Evolutionary conservation across 257 asterid species (phyloP), one percentile per base, ranked within the genome.

Genomic region (Solanum chiquidenum): DNA sequence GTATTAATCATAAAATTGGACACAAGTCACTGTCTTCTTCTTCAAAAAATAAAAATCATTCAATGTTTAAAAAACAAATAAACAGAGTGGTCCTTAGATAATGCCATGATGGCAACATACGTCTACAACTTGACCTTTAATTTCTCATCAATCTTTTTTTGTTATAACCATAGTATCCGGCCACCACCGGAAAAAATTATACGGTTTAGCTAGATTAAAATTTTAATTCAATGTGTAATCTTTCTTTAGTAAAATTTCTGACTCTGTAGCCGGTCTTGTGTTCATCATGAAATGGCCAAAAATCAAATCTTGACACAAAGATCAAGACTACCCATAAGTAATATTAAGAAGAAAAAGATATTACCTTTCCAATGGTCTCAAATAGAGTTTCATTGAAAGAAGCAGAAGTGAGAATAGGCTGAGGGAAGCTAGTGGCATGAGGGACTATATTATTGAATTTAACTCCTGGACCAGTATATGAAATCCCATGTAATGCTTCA

Each of bases 371-470:
- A 52, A 95, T 93, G 72, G 90, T 55, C 38, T 91, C 86, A 87
- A 93, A 95, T 40, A 95, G 83, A 5, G 95, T 79, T 8, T 88
- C 95, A 23, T 95, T 93, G 90, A 93, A 95, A 11, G 94, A 93
- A 33, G 98, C 98, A 0, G 92, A 95, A 18, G 98, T 94, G 42
- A 94, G 95, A 27, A 95, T 71, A 44, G 94, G 95, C 60, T 92
- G 95, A 79, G 98, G 96, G 90, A 95, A 95, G 92, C 98, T 95
- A 2, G 98, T 95, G 73, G 98, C 98, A 12, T 93, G 94, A 2
- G 98, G 98, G n/a, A 94, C 93, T 7, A 88, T 68, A 87, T 88
- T 46, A 31, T 91, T 13, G 18, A 95, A 95, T 87, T 68, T 86
- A 55, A 92, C 87, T 1, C 98, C 98, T 2, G 94, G 95, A 18